Conservation (phyloP, 768 basidiomycete species). For the Favolaschia claudopus region DNA sequence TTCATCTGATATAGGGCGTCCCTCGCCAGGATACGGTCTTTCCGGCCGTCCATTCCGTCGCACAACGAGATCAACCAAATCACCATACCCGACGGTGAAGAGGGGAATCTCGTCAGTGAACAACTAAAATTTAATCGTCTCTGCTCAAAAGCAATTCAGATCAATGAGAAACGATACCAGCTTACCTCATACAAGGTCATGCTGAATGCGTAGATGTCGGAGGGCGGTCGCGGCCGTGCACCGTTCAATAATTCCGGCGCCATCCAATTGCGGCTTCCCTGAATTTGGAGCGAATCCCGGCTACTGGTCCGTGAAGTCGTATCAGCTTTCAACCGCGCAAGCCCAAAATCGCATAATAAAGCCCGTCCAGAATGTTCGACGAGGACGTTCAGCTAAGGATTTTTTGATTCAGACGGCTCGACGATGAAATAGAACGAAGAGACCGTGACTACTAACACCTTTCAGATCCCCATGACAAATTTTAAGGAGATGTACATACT, state of each 20-base stretch:
- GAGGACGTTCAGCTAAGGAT: conserved; percentile 9
- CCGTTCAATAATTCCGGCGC: conserved; percentile 34
- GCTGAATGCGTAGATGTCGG: conserved; percentile 35
- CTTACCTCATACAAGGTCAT: conserved; percentile 38
- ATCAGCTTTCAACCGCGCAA: conserved; percentile 8
- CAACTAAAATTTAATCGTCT: conserved; percentile 7
- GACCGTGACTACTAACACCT: conserved; percentile 15
- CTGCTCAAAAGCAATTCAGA: conserved; percentile 13
- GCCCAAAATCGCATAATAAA: conserved; percentile 2
- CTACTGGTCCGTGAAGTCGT: conserved; percentile 21
- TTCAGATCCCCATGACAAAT: conserved; percentile 41
- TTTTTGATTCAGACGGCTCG: conserved; percentile 19
- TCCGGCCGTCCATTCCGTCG: conserved; percentile 27
- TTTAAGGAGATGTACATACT: conserved; percentile 33
- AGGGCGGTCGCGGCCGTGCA: conserved; percentile 14
- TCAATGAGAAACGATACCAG: background rate
- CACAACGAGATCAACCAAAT: conserved; percentile 24
- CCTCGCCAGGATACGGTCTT: conserved; percentile 30
- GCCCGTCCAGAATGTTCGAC: background rate
- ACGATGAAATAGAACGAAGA: background rate
- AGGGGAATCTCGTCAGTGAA: conserved; percentile 30
- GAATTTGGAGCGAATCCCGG: background rate
- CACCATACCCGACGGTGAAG: conserved; percentile 18
- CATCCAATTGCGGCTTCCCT: conserved; percentile 39
- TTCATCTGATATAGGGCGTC: conserved; percentile 29